Evolutionary conservation across 306 rosid species (phyloP).

Genomic region (Lotus japonicus): DNA sequence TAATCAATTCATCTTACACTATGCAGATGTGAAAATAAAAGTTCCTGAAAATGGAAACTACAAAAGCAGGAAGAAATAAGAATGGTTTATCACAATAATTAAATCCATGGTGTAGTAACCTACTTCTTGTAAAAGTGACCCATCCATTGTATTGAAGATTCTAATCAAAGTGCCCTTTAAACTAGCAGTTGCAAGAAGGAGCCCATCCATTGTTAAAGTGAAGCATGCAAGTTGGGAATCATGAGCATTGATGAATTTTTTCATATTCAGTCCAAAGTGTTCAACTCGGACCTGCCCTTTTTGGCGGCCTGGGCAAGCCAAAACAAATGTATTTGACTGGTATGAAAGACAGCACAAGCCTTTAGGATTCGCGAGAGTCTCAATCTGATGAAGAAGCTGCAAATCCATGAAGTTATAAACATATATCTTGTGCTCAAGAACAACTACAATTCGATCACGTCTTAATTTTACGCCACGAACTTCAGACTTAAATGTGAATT

Average conservation of each 20-base stretch:
- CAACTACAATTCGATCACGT: conserved; percentile 74
- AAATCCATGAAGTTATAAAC: conserved; percentile 73
- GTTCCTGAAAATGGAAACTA: not conserved
- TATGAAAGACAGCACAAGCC: conserved; percentile 88
- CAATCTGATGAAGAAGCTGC: conserved; percentile 90
- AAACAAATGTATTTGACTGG: conserved; percentile 66
- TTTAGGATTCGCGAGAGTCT: conserved; percentile 75
- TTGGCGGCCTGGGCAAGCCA: conserved; percentile 82
- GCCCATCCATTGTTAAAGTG: conserved; percentile 83
- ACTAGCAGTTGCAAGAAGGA: conserved; percentile 97
- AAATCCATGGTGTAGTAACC: conserved; percentile 16
- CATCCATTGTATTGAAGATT: conserved; percentile 94
- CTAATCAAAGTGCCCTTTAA: conserved; percentile 88
- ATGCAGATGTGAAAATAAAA: not conserved
- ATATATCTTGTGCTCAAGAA: conserved; percentile 90
- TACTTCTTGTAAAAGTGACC: conserved; percentile 91
- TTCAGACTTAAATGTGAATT: conserved; percentile 80
- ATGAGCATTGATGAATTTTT: conserved; percentile 69
- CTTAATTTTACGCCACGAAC: conserved; percentile 79
- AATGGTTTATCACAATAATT: conserved; percentile 1
- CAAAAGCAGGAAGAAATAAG: not conserved
- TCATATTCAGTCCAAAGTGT: conserved; percentile 80
- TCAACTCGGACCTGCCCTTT: conserved; percentile 81
- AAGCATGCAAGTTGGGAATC: conserved; percentile 82
- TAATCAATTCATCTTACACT: not conserved